Evolutionary conservation across 2,329 filamentous ascomycete species (phyloP), one percentile per base, ranked within the genome.

Genomic region (Aspergillus cejpii): DNA sequence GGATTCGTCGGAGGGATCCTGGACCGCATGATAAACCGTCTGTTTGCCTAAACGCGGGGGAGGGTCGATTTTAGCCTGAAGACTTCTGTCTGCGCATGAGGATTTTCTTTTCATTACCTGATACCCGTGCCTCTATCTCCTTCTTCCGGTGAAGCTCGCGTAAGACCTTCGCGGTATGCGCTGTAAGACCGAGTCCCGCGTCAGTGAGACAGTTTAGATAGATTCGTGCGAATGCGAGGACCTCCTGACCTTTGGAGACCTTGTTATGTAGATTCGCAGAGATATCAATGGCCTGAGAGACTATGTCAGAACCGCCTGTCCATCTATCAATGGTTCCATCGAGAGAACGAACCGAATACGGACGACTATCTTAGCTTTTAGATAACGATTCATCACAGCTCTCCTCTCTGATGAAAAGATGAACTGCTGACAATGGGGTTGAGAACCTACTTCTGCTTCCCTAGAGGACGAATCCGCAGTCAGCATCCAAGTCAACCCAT

Each of bases 61-160:
- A 39, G 10, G 8, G 7, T 4, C 6, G n/a, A n/a, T 24, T 8
- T 44, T 33, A 38, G 41, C 10, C 15, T 34, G 29, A 37, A 42
- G 10, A 29, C 14, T 14, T 37, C 10, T 20, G 15, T 19, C 17
- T 12, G 31, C 12, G 15, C 15, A 34, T 14, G 23, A 21, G 23
- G 11, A 34, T 14, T 24, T 20, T 43, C 15, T 24, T 20, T 43
- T 42, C 40, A 46, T 61, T 50, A 77, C 76, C 77, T 29, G 78
- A 71, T 29, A 70, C 65, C 39, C 75, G 75, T 39, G 76, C 78
- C 55, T 78, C 77, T 33, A 85, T 77, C 52, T 78, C 65, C 8
- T 76, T 76, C 33, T 71, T 72, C 52, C 83, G 78, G 48, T 80
- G 75, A 60, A 85, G 67, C 47, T 83, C 80, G 54, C 80, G 81